phyloP scores from a whole-genome alignment of 2,329 filamentous ascomycete species.

The Aureobasidium subglaciale region DNA sequence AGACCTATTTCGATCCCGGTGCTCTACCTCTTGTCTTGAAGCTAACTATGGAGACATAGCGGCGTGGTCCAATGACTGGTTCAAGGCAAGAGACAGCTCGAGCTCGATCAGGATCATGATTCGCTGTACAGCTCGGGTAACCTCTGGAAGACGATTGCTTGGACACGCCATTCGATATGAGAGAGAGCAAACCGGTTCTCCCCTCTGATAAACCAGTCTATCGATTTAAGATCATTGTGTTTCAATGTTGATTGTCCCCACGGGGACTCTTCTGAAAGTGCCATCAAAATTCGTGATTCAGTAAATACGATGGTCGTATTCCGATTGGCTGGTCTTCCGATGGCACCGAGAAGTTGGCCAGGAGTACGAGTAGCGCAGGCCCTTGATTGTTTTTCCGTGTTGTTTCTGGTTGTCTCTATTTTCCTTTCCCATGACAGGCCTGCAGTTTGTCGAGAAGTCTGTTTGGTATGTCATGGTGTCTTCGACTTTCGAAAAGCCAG shows the following conservation, averaged over 20 bases:
- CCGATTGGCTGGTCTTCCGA: not conserved
- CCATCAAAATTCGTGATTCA: not conserved
- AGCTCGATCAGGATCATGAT: too few relatives aligned
- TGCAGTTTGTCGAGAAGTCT: not conserved
- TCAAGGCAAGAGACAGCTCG: too few relatives aligned
- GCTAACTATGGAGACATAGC: too few relatives aligned
- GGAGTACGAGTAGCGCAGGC: not conserved
- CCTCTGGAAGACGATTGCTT: too few relatives aligned
- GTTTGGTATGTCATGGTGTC: not conserved
- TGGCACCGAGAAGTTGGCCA: not conserved
- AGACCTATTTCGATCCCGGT: too few relatives aligned
- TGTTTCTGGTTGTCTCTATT: not conserved
- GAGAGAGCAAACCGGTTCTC: not conserved
- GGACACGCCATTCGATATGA: too few relatives aligned
- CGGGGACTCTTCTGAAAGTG: not conserved
- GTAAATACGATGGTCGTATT: not conserved
- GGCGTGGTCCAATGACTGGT: too few relatives aligned
- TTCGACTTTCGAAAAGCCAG: not conserved
- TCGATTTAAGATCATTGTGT: not conserved
- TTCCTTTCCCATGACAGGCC: not conserved
- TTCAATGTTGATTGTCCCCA: constrained; percentile 19
- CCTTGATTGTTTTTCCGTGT: constrained; percentile 11
- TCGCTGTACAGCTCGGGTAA: too few relatives aligned
- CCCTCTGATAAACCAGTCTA: not conserved
- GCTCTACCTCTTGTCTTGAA: too few relatives aligned